phyloP scores from a whole-genome alignment of 441 rosid species.

The Jatropha multifida region DNA sequence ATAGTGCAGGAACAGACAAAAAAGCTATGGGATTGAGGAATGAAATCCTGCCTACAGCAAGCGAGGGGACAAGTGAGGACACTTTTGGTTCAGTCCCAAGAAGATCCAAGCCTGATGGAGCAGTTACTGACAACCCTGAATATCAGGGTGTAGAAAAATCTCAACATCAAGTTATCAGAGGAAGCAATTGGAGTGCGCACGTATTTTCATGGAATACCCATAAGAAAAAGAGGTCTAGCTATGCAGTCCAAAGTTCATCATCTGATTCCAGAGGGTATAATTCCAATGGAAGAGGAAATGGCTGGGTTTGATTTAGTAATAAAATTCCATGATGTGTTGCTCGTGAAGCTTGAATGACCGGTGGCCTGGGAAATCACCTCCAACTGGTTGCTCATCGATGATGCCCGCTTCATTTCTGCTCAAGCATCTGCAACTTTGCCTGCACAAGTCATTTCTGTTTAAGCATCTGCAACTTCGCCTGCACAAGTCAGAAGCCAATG shows the following conservation, averaged over 20 bases:
- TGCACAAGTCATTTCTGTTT: too few relatives aligned
- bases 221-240: constrained; percentile 88
- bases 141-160: constrained; percentile 38
- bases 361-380: not conserved
- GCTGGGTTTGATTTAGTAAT: constrained; percentile 32
- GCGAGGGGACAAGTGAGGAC: constrained; percentile 75
- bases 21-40: constrained; percentile 31
- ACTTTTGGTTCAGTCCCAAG: constrained; percentile 47
- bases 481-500: not conserved
- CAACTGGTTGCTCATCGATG: constrained; percentile 3
- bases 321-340: not conserved
- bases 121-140: constrained; percentile 34
- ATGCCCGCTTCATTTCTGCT: not conserved
- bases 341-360: not conserved
- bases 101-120: constrained; percentile 37
- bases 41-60: constrained; percentile 38
- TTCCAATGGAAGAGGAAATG: constrained; percentile 64
- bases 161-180: constrained; percentile 36
- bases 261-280: constrained; percentile 64
- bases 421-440: constrained; percentile 4
- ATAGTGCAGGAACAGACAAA: constrained; percentile 34
- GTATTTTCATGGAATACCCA: constrained; percentile 76
- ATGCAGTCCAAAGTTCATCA: constrained; percentile 62
- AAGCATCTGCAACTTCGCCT: constrained; percentile 9
- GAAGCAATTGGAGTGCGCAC: constrained; percentile 43